Conservation (phyloP, 2,329 filamentous ascomycete species). For the Colletotrichum orchidophilum region DNA sequence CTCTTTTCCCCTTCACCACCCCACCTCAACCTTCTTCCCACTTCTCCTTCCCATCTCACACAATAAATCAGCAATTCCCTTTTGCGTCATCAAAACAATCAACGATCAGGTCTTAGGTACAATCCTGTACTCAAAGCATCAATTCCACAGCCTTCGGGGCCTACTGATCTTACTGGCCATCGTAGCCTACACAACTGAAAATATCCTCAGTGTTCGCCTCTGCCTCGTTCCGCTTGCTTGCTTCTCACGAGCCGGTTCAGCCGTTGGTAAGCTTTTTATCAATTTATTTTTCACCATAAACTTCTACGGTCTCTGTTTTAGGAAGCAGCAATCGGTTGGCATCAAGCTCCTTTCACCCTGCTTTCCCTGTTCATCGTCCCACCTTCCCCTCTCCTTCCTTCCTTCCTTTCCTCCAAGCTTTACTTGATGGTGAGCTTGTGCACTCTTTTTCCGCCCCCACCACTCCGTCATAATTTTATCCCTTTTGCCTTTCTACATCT, state of each 20-base stretch:
- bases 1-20: not conserved
- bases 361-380: not conserved
- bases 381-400: not conserved
- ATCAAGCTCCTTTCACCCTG: not conserved
- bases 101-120: not conserved
- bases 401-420: not conserved
- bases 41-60: not conserved
- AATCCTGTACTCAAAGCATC: not conserved
- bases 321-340: not conserved
- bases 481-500: not conserved
- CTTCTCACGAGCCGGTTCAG: not conserved
- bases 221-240: not conserved
- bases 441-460: not conserved
- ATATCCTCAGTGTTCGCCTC: not conserved
- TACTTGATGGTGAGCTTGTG: not conserved
- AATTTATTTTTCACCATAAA: not conserved
- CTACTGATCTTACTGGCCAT: not conserved
- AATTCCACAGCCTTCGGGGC: not conserved
- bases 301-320: not conserved
- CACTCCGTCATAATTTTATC: too few relatives aligned
- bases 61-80: not conserved
- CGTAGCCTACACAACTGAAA: not conserved
- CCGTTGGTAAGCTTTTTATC: not conserved
- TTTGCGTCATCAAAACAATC: not conserved
- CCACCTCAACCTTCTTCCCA: not conserved